These are phyloP conservation scores for Wallacemonas sp. DNA, from an alignment of 208 protist species.

Conservation along the genomic window DNA sequence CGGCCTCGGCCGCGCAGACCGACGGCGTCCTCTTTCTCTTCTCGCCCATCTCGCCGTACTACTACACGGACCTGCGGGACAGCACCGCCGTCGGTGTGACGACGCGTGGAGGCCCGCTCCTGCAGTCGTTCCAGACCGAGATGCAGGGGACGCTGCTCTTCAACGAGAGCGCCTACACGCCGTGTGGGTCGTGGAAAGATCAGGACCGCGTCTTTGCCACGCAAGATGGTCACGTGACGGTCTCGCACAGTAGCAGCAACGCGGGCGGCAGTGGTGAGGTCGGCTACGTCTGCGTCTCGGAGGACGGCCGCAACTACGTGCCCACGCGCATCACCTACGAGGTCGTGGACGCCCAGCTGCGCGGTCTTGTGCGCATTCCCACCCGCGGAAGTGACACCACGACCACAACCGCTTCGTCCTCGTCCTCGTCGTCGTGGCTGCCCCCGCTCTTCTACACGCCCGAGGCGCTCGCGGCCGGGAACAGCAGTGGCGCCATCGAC, in stretches of 20 bases:
- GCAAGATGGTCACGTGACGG: conserved; percentile 34
- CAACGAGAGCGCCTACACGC: conserved; percentile 21
- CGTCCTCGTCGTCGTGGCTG: conserved; percentile 20
- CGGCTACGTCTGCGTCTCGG: conserved; percentile 68
- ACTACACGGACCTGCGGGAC: conserved; percentile 16
- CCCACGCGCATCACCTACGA: conserved; percentile 72
- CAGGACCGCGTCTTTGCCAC: conserved; percentile 52
- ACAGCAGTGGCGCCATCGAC: background rate
- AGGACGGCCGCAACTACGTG: conserved; percentile 60
- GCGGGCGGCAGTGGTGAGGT: no score
- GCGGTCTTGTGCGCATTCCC: conserved; percentile 44
- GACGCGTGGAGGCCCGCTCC: background rate
- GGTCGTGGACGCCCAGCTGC: conserved; percentile 52
- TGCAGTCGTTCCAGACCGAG: conserved; percentile 12
- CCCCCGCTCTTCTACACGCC: conserved; percentile 31
- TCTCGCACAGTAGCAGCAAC: conserved; percentile 32
- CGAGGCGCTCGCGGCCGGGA: background rate
- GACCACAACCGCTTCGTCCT: conserved; percentile 6
- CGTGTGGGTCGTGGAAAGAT: conserved; percentile 68
- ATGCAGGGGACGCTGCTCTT: conserved; percentile 5
- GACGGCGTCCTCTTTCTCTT: conserved; percentile 65
- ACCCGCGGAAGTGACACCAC: conserved; percentile 12
- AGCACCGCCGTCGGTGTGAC: conserved; percentile 9
- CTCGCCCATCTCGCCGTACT: conserved; percentile 48
- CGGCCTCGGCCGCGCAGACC: conserved; percentile 7